Base-by-base conservation (phyloP, 768 basidiomycete genomes). In the Russula brevipes region DNA sequence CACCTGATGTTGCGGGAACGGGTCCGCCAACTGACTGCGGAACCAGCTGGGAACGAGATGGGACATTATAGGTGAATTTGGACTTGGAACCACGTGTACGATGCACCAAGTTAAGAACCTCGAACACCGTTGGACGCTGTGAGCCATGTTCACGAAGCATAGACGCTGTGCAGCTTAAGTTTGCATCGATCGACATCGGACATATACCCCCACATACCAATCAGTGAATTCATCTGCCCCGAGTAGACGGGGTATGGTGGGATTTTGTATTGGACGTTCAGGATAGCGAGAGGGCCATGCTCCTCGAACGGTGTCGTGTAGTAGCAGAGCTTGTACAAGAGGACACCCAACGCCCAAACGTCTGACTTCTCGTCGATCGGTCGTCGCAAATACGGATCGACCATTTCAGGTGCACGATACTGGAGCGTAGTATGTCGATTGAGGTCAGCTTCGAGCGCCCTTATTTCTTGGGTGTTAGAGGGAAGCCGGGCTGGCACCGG, bases 231-330 rank as follows among this genome's bases (percentile, higher is more conserved):
- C 81, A 98, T 84, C 64, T 89, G 83, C 5, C 80, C 75, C 2
- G 94, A 95, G 73, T 95, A 97, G 1, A 88, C 82, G 1, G 92
- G 92, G 73, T 91, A 94, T 39, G 91, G 84, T 2, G 93, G 94
- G 52, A 90, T 89, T 68, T 87, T 88, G 74, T 98, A 99, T 70
- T 95, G 93, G 41, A 95, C 95, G 71, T 98, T 98, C 66, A 98
- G 80, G 66, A 98, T 98, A 2, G 97, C 97, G 56, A 99, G 77
- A 2, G 93, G 91, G 0, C 96, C 96, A 69, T 98, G 94, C 71
- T 98, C 96, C 74, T 99, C 97, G 70, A 99, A 99, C 0, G 97
- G 97, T 0, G 97, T 99, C 0, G 95, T 99, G 74, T 99, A 99
- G 76, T 98, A 99, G 74, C 97, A 98, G 14, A 99, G 84, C 78